Evolutionary conservation across 2,329 filamentous ascomycete species (phyloP).

Genomic region (Aspergillus quadrilineatus): DNA sequence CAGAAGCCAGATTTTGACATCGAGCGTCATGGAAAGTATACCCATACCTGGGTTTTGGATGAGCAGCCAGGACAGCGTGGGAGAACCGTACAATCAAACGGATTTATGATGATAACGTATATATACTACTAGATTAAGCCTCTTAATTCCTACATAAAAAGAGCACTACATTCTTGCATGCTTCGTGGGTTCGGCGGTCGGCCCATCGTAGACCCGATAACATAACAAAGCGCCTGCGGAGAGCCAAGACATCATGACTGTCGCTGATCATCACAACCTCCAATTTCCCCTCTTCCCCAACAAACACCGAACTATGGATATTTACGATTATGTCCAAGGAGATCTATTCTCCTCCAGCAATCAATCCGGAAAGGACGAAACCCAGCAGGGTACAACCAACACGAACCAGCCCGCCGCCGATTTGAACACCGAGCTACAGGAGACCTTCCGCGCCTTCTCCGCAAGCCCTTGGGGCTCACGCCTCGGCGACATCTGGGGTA

Average conservation of each 20-base stretch:
- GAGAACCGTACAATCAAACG: slow-evolving; percentile 37
- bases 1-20: slow-evolving; percentile 39
- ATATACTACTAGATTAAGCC: slow-evolving; percentile 1
- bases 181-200: slow-evolving; percentile 19
- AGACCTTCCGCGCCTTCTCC: slow-evolving; percentile 92
- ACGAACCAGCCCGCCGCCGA: slow-evolving; percentile 45
- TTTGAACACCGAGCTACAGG: slow-evolving; percentile 85
- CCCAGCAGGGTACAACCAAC: slow-evolving; percentile 42
- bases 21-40: slow-evolving; percentile 46
- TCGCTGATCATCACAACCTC: slow-evolving; percentile 7
- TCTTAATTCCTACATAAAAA: neutral
- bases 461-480: slow-evolving; percentile 86
- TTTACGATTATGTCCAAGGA: slow-evolving; percentile 96
- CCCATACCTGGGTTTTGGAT: slow-evolving; percentile 41
- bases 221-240: slow-evolving; percentile 11
- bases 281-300: slow-evolving; percentile 1
- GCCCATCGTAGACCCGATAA: slow-evolving; percentile 29
- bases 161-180: neutral
- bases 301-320: slow-evolving; percentile 66
- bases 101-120: slow-evolving; percentile 18
- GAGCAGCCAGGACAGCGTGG: slow-evolving; percentile 40
- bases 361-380: slow-evolving; percentile 45
- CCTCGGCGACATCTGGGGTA: slow-evolving; percentile 85
- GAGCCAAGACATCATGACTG: neutral
- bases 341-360: slow-evolving; percentile 65